A percentile compares a stretch with the other conserved stretches of the same genome.
Evolutionary conservation across 1,284 basidiomycete species (phyloP).

Genomic region (Ceratobasidium sp.): DNA sequence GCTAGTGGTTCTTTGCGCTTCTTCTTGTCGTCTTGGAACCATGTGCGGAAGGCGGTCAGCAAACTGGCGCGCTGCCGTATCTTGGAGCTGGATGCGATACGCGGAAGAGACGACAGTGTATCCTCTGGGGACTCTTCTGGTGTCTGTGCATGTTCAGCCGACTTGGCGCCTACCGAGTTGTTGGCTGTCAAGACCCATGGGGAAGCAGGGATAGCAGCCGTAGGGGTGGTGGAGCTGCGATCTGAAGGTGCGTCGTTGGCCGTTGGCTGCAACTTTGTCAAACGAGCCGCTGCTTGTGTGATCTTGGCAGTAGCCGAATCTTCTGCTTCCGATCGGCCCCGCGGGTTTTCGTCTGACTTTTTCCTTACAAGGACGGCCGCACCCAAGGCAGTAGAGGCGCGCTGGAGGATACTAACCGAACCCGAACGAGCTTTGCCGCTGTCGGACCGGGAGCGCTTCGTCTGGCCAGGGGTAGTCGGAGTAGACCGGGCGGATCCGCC

Average conservation of each 20-base stretch:
- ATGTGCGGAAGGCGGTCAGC: conserved; percentile 75
- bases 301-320: conserved; percentile 18
- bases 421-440: conserved; percentile 73
- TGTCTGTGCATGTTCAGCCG: conserved; percentile 63
- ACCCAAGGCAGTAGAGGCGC: conserved; percentile 85
- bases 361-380: conserved; percentile 82
- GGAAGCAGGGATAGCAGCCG: conserved; percentile 24
- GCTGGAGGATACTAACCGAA: conserved; percentile 92
- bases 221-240: conserved; percentile 35
- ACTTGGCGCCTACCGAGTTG: background rate
- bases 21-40: conserved; percentile 78
- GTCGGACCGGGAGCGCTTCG: conserved; percentile 49
- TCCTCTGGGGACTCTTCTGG: conserved; percentile 41
- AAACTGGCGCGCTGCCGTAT: conserved; percentile 73
- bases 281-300: conserved; percentile 11
- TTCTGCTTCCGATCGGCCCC: conserved; percentile 10
- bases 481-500: conserved; percentile 43
- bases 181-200: conserved; percentile 29
- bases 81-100: conserved; percentile 48
- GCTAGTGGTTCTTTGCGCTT: conserved; percentile 67
- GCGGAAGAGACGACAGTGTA: conserved; percentile 36
- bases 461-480: conserved; percentile 48
- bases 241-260: conserved; percentile 25
- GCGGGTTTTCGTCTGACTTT: conserved; percentile 71
- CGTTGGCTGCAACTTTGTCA: conserved; percentile 28